phyloP scores from a whole-genome alignment of 192 early-diverging fungal genomes.

The Dimargaris verticillata region DNA sequence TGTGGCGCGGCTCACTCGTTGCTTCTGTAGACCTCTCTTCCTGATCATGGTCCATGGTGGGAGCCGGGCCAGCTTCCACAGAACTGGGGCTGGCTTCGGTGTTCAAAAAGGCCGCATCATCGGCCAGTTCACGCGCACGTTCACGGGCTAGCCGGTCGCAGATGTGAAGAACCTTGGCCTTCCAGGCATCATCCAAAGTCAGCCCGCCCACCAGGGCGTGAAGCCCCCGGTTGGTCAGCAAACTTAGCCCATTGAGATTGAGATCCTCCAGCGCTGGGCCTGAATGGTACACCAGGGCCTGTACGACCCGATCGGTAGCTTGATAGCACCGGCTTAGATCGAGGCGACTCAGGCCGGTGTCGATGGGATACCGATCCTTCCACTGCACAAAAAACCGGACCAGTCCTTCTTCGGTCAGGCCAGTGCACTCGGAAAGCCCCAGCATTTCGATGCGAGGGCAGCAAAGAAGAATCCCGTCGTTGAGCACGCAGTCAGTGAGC shows the following conservation, averaged over 20 bases:
- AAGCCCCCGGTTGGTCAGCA: constrained; percentile 38
- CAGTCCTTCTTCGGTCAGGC: constrained; percentile 17
- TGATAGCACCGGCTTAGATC: constrained; percentile 44
- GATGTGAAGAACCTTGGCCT: not conserved
- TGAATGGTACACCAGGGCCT: constrained; percentile 39
- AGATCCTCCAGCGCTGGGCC: constrained; percentile 33
- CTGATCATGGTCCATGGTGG: not conserved
- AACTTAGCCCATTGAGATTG: constrained; percentile 54
- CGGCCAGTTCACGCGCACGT: not conserved
- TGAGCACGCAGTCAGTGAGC: constrained; percentile 34
- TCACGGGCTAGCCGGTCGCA: not conserved
- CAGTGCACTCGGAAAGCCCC: constrained; percentile 38
- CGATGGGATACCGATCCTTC: not conserved
- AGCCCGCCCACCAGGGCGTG: constrained; percentile 26
- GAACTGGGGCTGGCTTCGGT: no score
- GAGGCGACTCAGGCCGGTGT: constrained; percentile 26
- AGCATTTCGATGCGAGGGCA: constrained; percentile 45
- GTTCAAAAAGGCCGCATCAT: not conserved
- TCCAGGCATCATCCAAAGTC: not conserved
- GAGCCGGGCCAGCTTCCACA: not conserved
- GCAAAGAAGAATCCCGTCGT: constrained; percentile 32
- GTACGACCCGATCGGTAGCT: constrained; percentile 42
- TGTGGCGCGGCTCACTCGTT: not conserved
- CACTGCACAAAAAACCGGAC: not conserved
- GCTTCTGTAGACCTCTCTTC: no score